Conservation (phyloP, 176 grass and related monocot species). For the sorghum (Sorghum bicolor) region DNA sequence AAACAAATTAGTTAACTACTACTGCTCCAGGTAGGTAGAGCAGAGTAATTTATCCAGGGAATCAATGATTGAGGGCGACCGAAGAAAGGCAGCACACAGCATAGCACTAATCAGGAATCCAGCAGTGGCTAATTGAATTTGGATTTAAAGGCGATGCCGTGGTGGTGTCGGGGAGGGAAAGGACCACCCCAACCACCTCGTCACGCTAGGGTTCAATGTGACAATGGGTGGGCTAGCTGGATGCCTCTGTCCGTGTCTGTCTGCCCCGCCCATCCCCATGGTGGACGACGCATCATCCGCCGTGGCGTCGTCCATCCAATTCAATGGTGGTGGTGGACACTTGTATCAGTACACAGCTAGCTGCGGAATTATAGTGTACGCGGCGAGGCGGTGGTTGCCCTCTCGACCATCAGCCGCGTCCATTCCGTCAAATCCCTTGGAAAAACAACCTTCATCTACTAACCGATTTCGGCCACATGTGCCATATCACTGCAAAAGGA, state of each 20-base stretch:
- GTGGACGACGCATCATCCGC: background rate
- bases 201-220: background rate
- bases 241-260: background rate
- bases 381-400: slow-evolving; percentile 32
- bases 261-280: no score
- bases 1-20: background rate
- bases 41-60: background rate
- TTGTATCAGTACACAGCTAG: no score
- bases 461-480: background rate
- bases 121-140: background rate
- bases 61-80: slow-evolving; percentile 16
- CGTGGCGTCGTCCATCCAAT: background rate
- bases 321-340: background rate
- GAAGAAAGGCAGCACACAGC: background rate
- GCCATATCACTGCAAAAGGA: background rate
- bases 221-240: background rate
- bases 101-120: background rate
- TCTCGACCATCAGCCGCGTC: slow-evolving; percentile 21
- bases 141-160: slow-evolving; percentile 16
- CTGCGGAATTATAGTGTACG: background rate
- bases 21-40: background rate
- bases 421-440: slow-evolving; percentile 1
- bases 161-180: slow-evolving; percentile 29
- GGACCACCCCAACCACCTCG: slow-evolving; percentile 48
- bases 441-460: background rate